phyloP scores from a whole-genome alignment of 352 stramenopile genomes.

The Globisporangium nagaii region DNA sequence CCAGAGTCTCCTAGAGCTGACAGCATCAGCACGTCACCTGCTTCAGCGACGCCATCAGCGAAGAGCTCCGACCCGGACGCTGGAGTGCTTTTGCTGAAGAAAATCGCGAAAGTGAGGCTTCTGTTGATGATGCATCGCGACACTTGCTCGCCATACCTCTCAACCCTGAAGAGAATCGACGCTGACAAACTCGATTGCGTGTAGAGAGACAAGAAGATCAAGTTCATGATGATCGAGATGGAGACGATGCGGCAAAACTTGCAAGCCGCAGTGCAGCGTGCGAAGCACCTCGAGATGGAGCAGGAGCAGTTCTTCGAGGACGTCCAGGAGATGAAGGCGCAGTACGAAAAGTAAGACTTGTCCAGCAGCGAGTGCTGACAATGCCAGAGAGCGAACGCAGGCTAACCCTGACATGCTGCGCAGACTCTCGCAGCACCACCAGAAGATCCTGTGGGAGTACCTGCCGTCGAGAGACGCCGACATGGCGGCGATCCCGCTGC shows the following conservation, averaged over 20 bases:
- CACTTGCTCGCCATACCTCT: too few species aligned
- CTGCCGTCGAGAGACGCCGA: slow-evolving; percentile 44
- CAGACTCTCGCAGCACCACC: slow-evolving; percentile 46
- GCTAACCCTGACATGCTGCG: slow-evolving; percentile 4
- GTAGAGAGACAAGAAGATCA: slow-evolving; percentile 53
- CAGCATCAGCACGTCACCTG: not conserved
- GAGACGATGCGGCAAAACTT: slow-evolving; percentile 38
- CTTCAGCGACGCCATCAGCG: not conserved
- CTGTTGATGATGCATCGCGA: not conserved
- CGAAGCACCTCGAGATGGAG: slow-evolving; percentile 78
- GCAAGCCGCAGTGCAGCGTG: slow-evolving; percentile 41
- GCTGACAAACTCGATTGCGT: not conserved
- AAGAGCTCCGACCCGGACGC: not conserved
- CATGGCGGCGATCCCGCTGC: slow-evolving; percentile 46
- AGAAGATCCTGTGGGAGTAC: slow-evolving; percentile 78
- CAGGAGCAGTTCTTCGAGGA: slow-evolving; percentile 81
- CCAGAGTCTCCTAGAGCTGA: not conserved
- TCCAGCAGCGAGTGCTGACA: too few species aligned
- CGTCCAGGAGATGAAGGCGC: slow-evolving; percentile 63
- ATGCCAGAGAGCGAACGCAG: too few species aligned
- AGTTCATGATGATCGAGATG: slow-evolving; percentile 27
- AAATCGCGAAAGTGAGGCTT: slow-evolving; percentile 16
- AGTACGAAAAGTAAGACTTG: slow-evolving; percentile 46
- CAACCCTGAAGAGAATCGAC: too few species aligned
- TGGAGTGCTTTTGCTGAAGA: slow-evolving; percentile 10